These are phyloP conservation scores for Thuidium tamariscinum DNA, from an alignment of 225 moss, liverwort and hornwort genomes.

Conservation along the genomic window DNA sequence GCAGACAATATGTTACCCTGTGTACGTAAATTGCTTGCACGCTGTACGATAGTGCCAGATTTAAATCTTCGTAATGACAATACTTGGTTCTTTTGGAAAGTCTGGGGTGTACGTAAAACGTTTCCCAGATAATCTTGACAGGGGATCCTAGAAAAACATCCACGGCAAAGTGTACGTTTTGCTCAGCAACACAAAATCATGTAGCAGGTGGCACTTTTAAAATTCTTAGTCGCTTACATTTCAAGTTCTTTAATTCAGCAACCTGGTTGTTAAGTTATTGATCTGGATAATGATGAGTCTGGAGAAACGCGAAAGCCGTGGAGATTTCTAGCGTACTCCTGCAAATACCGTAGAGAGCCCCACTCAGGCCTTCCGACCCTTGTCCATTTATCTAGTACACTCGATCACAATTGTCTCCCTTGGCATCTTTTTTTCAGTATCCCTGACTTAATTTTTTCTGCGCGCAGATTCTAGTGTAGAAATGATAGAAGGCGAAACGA, in stretches of 20 bases:
- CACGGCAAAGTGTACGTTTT: background rate
- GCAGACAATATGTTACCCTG: background rate
- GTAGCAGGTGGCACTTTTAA: background rate
- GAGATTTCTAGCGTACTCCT: background rate
- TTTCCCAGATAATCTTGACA: background rate
- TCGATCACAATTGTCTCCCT: background rate
- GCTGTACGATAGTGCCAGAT: background rate
- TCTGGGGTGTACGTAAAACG: background rate
- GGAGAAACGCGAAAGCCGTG: background rate
- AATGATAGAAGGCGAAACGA: conserved; percentile 18
- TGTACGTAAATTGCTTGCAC: background rate
- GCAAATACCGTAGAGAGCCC: background rate
- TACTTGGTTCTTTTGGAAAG: background rate
- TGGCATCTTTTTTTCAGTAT: background rate
- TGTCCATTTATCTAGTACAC: background rate
- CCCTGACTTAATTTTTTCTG: background rate
- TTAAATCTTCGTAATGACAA: background rate
- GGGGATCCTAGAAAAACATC: background rate
- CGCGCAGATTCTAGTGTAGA: conserved; percentile 21
- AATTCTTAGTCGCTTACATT: background rate
- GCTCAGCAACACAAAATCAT: background rate
- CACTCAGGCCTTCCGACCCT: background rate
- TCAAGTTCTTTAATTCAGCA: background rate
- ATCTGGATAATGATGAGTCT: background rate
- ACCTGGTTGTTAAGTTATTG: background rate